phyloP scores from a whole-genome alignment of 768 basidiomycete genomes.

The Lactarius sanguifluus region DNA sequence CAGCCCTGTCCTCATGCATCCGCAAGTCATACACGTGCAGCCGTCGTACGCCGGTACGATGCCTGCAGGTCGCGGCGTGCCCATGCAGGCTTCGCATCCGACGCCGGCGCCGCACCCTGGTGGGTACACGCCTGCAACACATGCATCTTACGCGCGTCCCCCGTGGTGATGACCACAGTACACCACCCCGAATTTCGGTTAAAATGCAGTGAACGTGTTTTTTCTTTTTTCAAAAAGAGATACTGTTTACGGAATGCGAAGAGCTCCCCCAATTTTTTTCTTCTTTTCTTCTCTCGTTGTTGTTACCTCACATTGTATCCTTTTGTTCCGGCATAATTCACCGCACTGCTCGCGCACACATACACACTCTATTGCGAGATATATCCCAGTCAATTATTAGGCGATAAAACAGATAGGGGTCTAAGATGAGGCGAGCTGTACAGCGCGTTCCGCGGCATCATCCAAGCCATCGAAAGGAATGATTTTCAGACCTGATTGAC shows the following conservation, averaged over 20 bases:
- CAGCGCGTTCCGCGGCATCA: constrained; percentile 83
- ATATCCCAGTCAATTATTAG: constrained; percentile 14
- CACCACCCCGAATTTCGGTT: background rate
- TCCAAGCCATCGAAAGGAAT: constrained; percentile 91
- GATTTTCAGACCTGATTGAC: constrained; percentile 88
- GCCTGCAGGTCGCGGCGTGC: constrained; percentile 41
- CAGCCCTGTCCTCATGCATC: constrained; percentile 68
- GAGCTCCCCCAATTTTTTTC: background rate
- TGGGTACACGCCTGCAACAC: constrained; percentile 22
- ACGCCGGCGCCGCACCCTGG: constrained; percentile 30
- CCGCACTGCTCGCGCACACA: constrained; percentile 2
- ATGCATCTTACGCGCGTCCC: constrained; percentile 19
- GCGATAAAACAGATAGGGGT: constrained; percentile 11
- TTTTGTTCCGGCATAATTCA: constrained; percentile 2
- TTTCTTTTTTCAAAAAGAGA: background rate
- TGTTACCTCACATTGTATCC: constrained; percentile 20
- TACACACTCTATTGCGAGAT: constrained; percentile 28
- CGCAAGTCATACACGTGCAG: constrained; percentile 38
- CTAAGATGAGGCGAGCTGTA: constrained; percentile 54
- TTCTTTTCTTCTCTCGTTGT: background rate
- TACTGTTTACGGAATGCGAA: constrained; percentile 9
- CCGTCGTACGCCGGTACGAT: constrained; percentile 36
- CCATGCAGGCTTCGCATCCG: constrained; percentile 42
- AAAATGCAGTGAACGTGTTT: constrained; percentile 10
- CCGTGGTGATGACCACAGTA: constrained; percentile 9